Evolutionary conservation across 2,329 filamentous ascomycete genomes (phyloP).

Genomic region (Cryphonectria parasitica): DNA sequence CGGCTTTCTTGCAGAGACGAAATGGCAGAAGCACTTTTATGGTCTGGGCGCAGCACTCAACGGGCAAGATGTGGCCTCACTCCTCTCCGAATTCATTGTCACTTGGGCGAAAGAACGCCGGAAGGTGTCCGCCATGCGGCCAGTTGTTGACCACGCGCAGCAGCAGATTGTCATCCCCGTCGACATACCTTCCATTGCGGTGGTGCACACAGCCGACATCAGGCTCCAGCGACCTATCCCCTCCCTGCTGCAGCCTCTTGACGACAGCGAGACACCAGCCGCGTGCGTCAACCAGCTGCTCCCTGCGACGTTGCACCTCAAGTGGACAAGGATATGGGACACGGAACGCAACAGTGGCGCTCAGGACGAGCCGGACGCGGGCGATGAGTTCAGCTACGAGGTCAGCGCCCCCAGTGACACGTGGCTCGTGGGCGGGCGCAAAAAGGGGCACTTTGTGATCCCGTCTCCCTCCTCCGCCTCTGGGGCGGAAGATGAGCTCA

Average conservation of each 20-base stretch:
- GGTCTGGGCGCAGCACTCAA: constrained; percentile 49
- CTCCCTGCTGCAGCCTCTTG: constrained; percentile 34
- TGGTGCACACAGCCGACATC: constrained; percentile 80
- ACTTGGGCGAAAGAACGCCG: constrained; percentile 44
- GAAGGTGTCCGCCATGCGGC: constrained; percentile 39
- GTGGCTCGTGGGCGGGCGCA: constrained; percentile 84
- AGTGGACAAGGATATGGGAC: constrained; percentile 68
- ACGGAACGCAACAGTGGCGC: constrained; percentile 44
- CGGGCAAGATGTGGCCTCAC: constrained; percentile 32
- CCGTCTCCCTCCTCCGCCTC: constrained; percentile 40
- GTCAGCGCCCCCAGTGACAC: constrained; percentile 72
- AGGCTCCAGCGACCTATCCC: constrained; percentile 48
- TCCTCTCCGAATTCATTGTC: constrained; percentile 42
- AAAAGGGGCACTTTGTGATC: constrained; percentile 77
- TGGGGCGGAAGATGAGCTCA: constrained; percentile 32
- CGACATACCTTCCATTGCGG: constrained; percentile 80
- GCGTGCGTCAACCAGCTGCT: constrained; percentile 68
- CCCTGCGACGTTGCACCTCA: constrained; percentile 62
- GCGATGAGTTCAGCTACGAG: constrained; percentile 77
- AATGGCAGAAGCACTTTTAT: constrained; percentile 54
- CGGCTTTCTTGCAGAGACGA: constrained; percentile 47
- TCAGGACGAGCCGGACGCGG: constrained; percentile 49
- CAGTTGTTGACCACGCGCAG: constrained; percentile 38
- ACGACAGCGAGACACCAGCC: constrained; percentile 45
- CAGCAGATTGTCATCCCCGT: constrained; percentile 80